Conservation (phyloP, 371 early-diverging fungal species). For the Funneliformis caledonium region DNA sequence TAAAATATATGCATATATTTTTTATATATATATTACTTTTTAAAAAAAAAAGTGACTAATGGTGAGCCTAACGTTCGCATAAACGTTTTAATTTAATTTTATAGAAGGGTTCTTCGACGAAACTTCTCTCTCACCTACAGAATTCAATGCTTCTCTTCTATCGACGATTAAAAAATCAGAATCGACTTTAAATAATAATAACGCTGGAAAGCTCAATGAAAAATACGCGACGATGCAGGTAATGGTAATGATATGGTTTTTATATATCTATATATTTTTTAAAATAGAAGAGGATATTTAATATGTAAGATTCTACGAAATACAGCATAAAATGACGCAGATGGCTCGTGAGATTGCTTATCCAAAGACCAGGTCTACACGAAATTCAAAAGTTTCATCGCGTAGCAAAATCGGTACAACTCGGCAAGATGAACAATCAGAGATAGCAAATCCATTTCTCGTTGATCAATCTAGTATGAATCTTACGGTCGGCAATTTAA, state of each 20-base stretch:
- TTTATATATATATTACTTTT: too few relatives aligned
- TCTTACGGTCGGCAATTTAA: too few relatives aligned
- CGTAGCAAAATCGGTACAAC: not conserved
- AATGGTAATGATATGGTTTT: not conserved
- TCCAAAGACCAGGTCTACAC: not conserved
- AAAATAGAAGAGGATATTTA: not conserved
- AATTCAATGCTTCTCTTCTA: not conserved
- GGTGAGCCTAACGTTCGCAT: too few relatives aligned
- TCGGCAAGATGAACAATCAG: not conserved
- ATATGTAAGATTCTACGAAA: not conserved
- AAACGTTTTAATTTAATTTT: not conserved
- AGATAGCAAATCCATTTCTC: not conserved
- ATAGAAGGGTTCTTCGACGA: not conserved
- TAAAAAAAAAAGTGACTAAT: too few relatives aligned
- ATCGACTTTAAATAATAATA: not conserved
- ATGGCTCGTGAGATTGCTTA: slow-evolving; percentile 10
- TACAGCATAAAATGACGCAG: slow-evolving; percentile 24
- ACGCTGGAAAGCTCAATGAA: slow-evolving; percentile 25
- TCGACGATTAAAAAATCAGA: not conserved
- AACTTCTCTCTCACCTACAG: not conserved
- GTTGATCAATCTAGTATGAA: not conserved
- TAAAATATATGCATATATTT: not conserved
- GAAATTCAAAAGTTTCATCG: not conserved
- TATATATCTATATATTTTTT: too few relatives aligned
- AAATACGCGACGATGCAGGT: slow-evolving; percentile 36